Base-by-base conservation (phyloP, 192 early-diverging fungal species). In the Coemansia reversa region DNA sequence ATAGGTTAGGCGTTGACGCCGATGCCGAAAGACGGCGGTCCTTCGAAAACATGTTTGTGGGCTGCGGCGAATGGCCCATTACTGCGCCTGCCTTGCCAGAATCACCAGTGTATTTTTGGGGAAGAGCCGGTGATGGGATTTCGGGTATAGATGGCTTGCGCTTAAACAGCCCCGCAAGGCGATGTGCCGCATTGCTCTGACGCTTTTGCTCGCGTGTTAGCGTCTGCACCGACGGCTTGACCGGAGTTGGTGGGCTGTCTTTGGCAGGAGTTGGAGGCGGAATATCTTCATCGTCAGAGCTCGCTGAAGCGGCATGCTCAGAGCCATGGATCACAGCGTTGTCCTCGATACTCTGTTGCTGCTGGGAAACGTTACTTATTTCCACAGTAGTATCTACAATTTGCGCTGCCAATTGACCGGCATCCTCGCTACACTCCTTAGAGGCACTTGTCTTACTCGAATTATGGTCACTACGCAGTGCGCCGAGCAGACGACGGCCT, bases 121-220 rank as follows among this genome's bases (percentile, higher is more conserved):
- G 51, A n/a, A 60, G 51, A 11, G 30, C 56, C 1, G 75, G 58
- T 8, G 75, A 61, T 16, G 62, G 68, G 42, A 80, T 74, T 30
- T 80, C 78, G 9, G 78, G 78, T n/a, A 75, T 62, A 11, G 78
- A 80, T 22, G 67, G 72, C 55, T 80, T 80, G 58, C 78, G 68
- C 69, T 74, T 70, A 28, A 80, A 80, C 27, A 80, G 55, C 3
- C 78, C 72, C 2, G 66, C 78, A 20, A 80, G 63, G 29, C 72
- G 65, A 39, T 74, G 68, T 6, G 78, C 69, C 0, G 78, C 78
- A 56, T 74, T 74, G 59, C 78, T 80, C 62, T 80, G 78, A 22
- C 78, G 62, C 55, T 75, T 80, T 16, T 80, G 78, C 55, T 74
- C 72, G 19, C 64, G 67, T 8, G 76, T 74, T 33, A 74, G 64